Percentiles rank a stretch among this genome's conserved stretches.
Conservation (phyloP, 495 filamentous ascomycete genomes). For the Halenospora varia region DNA sequence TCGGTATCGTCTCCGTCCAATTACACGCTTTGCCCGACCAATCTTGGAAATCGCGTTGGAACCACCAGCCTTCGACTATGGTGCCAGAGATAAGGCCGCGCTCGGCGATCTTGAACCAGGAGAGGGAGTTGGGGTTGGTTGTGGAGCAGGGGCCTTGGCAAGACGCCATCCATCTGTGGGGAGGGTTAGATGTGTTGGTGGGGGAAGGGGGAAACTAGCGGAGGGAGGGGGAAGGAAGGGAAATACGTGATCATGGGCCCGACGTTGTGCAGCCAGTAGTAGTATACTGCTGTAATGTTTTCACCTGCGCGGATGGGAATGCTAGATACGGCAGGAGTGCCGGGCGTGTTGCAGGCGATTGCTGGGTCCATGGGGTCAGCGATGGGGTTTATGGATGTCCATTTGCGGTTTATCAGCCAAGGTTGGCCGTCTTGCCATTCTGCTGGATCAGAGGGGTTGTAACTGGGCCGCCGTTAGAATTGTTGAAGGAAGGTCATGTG, state of each 20-base stretch:
- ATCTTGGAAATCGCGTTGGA: constrained; percentile 43
- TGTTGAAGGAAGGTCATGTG: not conserved
- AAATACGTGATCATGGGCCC: constrained; percentile 48
- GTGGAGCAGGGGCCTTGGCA: constrained; percentile 36
- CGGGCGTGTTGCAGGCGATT: constrained; percentile 42
- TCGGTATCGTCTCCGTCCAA: constrained; percentile 48
- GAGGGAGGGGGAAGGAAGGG: too few relatives aligned
- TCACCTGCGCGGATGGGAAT: constrained; percentile 40
- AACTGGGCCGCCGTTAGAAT: too few relatives aligned
- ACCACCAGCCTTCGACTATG: constrained; percentile 48
- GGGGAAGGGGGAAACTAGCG: too few relatives aligned
- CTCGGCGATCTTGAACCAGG: constrained; percentile 53
- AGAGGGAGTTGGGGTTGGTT: constrained; percentile 33
- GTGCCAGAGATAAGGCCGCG: constrained; percentile 42
- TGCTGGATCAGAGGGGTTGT: constrained; percentile 33
- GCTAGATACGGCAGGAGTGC: constrained; percentile 34
- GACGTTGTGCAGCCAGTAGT: constrained; percentile 49
- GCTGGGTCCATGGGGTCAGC: constrained; percentile 31
- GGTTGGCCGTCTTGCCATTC: constrained; percentile 34
- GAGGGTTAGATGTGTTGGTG: too few relatives aligned
- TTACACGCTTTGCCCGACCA: constrained; percentile 38
- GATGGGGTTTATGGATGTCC: constrained; percentile 42
- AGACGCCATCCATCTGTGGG: constrained; percentile 43
- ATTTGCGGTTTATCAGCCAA: constrained; percentile 41
- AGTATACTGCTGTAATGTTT: constrained; percentile 43